Percentiles rank a stretch among this genome's conserved stretches.
Evolutionary conservation across 768 basidiomycete species (phyloP).

Genomic region (Mycena alexandri): DNA sequence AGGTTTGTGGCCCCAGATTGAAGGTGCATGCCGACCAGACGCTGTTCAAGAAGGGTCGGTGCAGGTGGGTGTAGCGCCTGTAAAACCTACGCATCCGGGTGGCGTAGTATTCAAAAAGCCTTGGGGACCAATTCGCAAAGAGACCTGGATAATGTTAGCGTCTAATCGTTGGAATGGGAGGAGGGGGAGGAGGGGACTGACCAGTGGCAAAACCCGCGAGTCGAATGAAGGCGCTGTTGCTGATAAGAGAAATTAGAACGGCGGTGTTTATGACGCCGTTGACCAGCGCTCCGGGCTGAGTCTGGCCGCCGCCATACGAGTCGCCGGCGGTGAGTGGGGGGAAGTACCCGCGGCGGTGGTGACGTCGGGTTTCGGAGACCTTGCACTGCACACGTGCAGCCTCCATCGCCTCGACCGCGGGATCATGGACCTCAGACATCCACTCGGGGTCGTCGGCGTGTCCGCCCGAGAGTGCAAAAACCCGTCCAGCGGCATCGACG

Average conservation of each 20-base stretch:
- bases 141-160: too few relatives aligned
- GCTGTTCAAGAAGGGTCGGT: too few relatives aligned
- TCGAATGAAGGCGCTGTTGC: not conserved
- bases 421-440: conserved; percentile 3
- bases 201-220: conserved; percentile 33
- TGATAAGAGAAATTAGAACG: not conserved
- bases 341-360: not conserved
- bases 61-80: too few relatives aligned
- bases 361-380: not conserved
- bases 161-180: too few relatives aligned
- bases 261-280: conserved; percentile 14
- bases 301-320: conserved; percentile 7
- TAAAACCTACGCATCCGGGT: too few relatives aligned
- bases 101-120: too few relatives aligned
- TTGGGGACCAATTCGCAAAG: not conserved
- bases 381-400: not conserved
- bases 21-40: too few relatives aligned
- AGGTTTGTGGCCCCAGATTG: too few relatives aligned
- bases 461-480: too few relatives aligned
- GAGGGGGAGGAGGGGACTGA: too few relatives aligned
- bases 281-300: not conserved
- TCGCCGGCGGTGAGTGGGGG: not conserved
- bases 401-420: conserved; percentile 8
- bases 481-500: too few relatives aligned
- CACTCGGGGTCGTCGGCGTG: too few relatives aligned